A percentile compares a stretch with the other conserved stretches of the same genome.
Evolutionary conservation across 768 basidiomycete genomes (phyloP).

Genomic region (Mycena pura): DNA sequence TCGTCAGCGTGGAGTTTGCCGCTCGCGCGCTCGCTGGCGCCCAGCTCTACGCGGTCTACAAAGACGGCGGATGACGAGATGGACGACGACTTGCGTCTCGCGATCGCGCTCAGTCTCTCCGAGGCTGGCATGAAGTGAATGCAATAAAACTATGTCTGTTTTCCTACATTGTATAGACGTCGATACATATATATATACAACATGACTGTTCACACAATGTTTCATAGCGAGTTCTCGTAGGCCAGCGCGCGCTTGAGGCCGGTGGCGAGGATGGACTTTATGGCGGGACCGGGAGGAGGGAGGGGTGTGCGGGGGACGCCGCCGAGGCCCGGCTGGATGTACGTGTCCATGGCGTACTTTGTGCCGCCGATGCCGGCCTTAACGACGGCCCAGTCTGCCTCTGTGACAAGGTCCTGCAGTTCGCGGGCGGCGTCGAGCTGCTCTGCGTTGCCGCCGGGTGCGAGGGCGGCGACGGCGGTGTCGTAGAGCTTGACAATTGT

Average conservation of each 20-base stretch:
- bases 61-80: slow-evolving; percentile 43
- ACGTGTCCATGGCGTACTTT: slow-evolving; percentile 29
- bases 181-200: background rate
- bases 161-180: background rate
- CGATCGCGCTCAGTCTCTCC: slow-evolving; percentile 73
- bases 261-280: slow-evolving; percentile 17
- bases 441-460: background rate
- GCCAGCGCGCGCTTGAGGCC: slow-evolving; percentile 24
- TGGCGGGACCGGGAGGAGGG: slow-evolving; percentile 1
- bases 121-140: too few species aligned
- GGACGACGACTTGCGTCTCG: slow-evolving; percentile 70
- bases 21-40: slow-evolving; percentile 31
- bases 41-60: slow-evolving; percentile 10
- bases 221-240: slow-evolving; percentile 26
- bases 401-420: slow-evolving; percentile 65
- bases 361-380: slow-evolving; percentile 40
- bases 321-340: slow-evolving; percentile 24
- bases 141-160: background rate
- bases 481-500: slow-evolving; percentile 29
- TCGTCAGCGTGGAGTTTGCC: slow-evolving; percentile 53
- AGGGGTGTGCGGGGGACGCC: slow-evolving; percentile 24
- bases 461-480: slow-evolving; percentile 15
- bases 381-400: slow-evolving; percentile 65
- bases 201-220: too few species aligned
- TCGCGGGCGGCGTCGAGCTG: slow-evolving; percentile 48